phyloP scores from a whole-genome alignment of 1,284 basidiomycete genomes.

The Cutaneotrichosporon sp. region DNA sequence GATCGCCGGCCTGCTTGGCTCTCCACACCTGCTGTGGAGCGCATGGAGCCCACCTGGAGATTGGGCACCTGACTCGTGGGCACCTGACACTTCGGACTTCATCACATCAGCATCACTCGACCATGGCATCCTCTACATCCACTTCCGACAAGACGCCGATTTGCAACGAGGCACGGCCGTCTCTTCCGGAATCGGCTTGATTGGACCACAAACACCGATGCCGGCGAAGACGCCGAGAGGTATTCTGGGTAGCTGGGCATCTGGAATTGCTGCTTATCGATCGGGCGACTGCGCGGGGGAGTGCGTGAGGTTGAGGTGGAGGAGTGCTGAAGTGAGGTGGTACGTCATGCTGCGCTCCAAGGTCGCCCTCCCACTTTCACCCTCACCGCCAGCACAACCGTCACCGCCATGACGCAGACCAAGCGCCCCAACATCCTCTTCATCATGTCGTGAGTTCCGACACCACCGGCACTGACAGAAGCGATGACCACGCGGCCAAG shows the following conservation, averaged over 20 bases:
- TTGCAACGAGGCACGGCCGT: no score
- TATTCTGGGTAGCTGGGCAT: neutral
- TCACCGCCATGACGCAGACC: neutral
- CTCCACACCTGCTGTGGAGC: neutral
- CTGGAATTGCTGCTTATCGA: conserved; percentile 3
- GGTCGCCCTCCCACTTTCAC: neutral
- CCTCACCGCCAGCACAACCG: neutral
- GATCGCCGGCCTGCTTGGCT: neutral
- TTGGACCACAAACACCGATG: neutral
- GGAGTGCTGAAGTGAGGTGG: no score
- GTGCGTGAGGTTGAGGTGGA: neutral
- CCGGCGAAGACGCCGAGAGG: conserved; percentile 2
- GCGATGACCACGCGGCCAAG: conserved; percentile 33
- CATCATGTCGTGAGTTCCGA: conserved; percentile 30
- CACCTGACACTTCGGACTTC: no score
- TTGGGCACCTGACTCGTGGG: neutral
- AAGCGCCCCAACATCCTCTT: conserved; percentile 29
- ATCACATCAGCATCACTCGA: no score
- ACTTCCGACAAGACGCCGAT: neutral
- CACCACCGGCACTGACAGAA: neutral
- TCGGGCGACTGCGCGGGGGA: neutral
- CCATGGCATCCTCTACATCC: no score
- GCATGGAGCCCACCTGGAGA: neutral
- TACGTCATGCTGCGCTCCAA: neutral
- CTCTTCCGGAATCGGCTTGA: no score